Evolutionary conservation across 495 filamentous ascomycete genomes (phyloP), one percentile per base, ranked within the genome.

Genomic region (Xylaria intraflava): DNA sequence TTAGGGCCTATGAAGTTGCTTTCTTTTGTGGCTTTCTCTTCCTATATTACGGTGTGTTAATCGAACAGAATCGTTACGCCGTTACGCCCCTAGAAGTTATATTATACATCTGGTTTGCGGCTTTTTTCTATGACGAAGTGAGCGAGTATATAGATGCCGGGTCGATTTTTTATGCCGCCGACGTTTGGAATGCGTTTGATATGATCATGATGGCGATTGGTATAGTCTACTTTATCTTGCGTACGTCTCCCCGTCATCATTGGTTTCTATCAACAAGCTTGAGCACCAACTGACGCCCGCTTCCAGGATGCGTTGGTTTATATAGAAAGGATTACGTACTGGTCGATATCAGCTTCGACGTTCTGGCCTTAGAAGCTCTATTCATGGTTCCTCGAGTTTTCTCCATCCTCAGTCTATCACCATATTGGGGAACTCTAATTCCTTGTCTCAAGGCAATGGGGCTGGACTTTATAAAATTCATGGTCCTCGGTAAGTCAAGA

Each of bases 371-470:
- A 29, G 89, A 95, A 71, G 92, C 90, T 5, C 72, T 97, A 14
- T 89, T 97, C 61, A 80, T 97, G 61, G 86, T 96, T 27, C 92
- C 92, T 26, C 79, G 89, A 73, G 85, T 94, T 60, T 97, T 84
- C 70, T 93, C 90, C 17, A 77, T 97, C 43, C 78, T 96, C 44
- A 92, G 88, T 66, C 65, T 97, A 59, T 88, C 90, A 58, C 87
- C 87, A 2, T 97, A 94, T 66, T 96, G 95, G 79, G 92, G 91
- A 51, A 90, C 82, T 17, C 55, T 82, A 71, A 90, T 95, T 51
- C 90, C 89, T 3, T 90, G 90, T 57, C 75, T 95, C 44, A 92
- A 90, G 66, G 89, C 93, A 69, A 93, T 93, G 89, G 90, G 89
- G 17, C 95, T 90, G 70, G 88, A 93, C 53, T 95, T 95, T 62